phyloP scores from a whole-genome alignment of 2,329 filamentous ascomycete species.

The Amauroascus verrucosus region DNA sequence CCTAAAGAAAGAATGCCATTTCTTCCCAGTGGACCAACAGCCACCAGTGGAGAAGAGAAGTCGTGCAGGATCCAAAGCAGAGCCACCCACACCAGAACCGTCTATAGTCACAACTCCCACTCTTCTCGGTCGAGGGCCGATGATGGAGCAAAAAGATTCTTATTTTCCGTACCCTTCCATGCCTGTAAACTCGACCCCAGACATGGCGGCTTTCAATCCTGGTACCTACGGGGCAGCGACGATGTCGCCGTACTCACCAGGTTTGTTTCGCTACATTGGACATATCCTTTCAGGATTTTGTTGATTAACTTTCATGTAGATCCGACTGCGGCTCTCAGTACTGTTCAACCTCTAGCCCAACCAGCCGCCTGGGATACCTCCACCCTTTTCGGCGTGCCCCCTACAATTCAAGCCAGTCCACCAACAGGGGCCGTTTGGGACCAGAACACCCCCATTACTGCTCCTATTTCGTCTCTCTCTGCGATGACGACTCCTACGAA shows the following conservation, averaged over 20 bases:
- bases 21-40: conserved; percentile 76
- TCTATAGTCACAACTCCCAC: conserved; percentile 43
- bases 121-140: conserved; percentile 24
- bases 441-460: conserved; percentile 2
- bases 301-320: conserved; percentile 20
- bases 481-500: conserved; percentile 4
- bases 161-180: conserved; percentile 31
- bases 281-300: neutral
- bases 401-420: conserved; percentile 1
- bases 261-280: conserved; percentile 21
- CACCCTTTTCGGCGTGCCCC: conserved; percentile 23
- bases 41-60: conserved; percentile 44
- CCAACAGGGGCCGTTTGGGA: conserved; percentile 6
- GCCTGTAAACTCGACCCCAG: conserved; percentile 26
- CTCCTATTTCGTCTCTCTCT: conserved; percentile 9
- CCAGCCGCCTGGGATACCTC: conserved; percentile 32
- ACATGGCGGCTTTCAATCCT: conserved; percentile 27
- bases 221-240: conserved; percentile 25
- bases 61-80: conserved; percentile 36
- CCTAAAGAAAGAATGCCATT: conserved; percentile 88
- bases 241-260: conserved; percentile 29
- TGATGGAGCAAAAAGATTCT: conserved; percentile 27
- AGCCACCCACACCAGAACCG: conserved; percentile 36
- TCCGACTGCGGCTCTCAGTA: conserved; percentile 22
- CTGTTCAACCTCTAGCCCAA: conserved; percentile 26